A percentile compares a stretch with the other conserved stretches of the same genome.
Evolutionary conservation across 2,329 filamentous ascomycete species (phyloP).

Genomic region (Venturia nashicola): DNA sequence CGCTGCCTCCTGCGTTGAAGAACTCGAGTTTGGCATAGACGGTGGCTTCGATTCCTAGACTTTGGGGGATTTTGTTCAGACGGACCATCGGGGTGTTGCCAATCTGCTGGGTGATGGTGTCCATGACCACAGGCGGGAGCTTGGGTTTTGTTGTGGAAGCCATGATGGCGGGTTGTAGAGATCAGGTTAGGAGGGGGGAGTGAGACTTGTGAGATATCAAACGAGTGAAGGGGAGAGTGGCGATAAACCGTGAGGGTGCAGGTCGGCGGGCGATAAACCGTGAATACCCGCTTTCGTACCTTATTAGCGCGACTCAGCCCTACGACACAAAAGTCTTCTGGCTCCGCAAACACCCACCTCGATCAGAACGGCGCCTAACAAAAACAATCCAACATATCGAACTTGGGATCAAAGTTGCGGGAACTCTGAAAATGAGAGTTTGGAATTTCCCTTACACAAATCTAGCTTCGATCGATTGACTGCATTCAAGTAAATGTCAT

Average conservation of each 20-base stretch:
- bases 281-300: background rate
- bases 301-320: background rate
- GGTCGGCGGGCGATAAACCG: background rate
- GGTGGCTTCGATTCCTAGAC: slow-evolving; percentile 75
- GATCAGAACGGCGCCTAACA: background rate
- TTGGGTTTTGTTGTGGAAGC: slow-evolving; percentile 9
- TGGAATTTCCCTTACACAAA: too few species aligned
- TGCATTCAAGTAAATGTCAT: too few species aligned
- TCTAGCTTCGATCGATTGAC: too few species aligned
- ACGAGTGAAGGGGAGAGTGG: background rate
- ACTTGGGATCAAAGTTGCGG: too few species aligned
- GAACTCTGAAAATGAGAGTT: too few species aligned
- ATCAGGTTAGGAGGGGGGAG: too few species aligned
- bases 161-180: background rate
- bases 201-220: background rate
- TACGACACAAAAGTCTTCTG: background rate
- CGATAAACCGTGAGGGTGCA: background rate
- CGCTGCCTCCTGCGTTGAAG: slow-evolving; percentile 87
- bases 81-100: slow-evolving; percentile 93
- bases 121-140: slow-evolving; percentile 14
- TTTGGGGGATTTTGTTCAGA: slow-evolving; percentile 85
- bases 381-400: background rate
- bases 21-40: slow-evolving; percentile 87
- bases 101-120: slow-evolving; percentile 74
- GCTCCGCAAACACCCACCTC: background rate